Conservation (phyloP, 2,329 filamentous ascomycete species). For the Colletotrichum lupini region DNA sequence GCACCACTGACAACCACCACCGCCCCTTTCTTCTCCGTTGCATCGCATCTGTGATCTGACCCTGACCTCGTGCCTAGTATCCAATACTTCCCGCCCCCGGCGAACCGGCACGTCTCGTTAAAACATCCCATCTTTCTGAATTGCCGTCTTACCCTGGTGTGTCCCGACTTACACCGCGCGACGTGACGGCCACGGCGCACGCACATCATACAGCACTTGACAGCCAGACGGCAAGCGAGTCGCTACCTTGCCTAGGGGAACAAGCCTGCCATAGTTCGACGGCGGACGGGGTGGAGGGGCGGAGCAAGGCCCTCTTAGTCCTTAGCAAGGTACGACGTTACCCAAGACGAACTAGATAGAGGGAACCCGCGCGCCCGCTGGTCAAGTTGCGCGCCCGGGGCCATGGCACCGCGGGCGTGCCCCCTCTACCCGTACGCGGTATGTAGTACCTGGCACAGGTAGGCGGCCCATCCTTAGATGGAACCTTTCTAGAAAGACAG, state of each 20-base stretch:
- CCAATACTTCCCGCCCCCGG: background rate
- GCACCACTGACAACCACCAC: too few relatives aligned
- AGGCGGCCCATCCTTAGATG: background rate
- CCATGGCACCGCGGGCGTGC: background rate
- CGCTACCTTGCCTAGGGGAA: too few relatives aligned
- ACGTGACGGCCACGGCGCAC: background rate
- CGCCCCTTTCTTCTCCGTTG: background rate
- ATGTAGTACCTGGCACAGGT: too few relatives aligned
- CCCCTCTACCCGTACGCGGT: background rate
- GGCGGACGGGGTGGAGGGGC: slow-evolving; percentile 16
- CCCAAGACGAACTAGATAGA: background rate
- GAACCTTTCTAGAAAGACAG: slow-evolving; percentile 28
- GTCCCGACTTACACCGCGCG: background rate
- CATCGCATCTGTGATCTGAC: background rate
- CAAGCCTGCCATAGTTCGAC: background rate
- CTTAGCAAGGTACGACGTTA: background rate
- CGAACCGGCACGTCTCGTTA: background rate
- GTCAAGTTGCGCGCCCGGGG: background rate
- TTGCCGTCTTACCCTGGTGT: background rate
- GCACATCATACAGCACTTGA: background rate
- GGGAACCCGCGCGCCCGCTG: slow-evolving; percentile 5
- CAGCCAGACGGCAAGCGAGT: background rate
- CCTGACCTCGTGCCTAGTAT: background rate
- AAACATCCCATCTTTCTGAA: background rate
- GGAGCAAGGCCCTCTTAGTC: background rate